Conservation (phyloP, 2,329 filamentous ascomycete genomes). For the Microthyrium microscopicum region DNA sequence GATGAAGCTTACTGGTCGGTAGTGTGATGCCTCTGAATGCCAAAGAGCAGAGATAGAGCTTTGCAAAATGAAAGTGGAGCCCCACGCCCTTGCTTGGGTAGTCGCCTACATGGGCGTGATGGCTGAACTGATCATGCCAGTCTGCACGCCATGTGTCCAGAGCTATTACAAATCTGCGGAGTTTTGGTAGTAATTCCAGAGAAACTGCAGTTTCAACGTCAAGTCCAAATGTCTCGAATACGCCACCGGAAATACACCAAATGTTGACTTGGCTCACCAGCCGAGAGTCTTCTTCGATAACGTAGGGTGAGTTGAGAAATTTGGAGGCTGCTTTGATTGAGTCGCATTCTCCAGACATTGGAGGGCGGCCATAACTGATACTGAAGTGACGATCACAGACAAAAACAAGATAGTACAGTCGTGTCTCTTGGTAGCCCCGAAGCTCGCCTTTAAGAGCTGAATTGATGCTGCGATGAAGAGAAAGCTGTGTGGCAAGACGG, state of each 20-base stretch:
- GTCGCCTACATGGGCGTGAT: slow-evolving; percentile 28
- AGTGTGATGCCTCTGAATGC: slow-evolving; percentile 30
- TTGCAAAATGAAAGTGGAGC: slow-evolving; percentile 34
- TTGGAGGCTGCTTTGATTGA: slow-evolving; percentile 15
- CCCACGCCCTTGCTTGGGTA: slow-evolving; percentile 34
- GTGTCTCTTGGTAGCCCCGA: slow-evolving; percentile 18
- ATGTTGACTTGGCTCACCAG: slow-evolving; percentile 10
- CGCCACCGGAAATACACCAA: slow-evolving; percentile 8
- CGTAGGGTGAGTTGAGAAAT: slow-evolving; percentile 18
- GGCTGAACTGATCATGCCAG: slow-evolving; percentile 6
- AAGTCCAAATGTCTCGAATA: slow-evolving; percentile 9
- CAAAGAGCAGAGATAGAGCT: slow-evolving; percentile 33
- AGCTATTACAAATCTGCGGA: slow-evolving; percentile 6
- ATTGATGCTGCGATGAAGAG: slow-evolving; percentile 21
- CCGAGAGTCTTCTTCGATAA: slow-evolving; percentile 14
- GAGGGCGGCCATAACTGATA: slow-evolving; percentile 20
- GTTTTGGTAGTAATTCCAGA: slow-evolving; percentile 4
- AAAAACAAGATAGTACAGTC: slow-evolving; percentile 24
- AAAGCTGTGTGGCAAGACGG: slow-evolving; percentile 23
- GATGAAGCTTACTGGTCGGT: slow-evolving; percentile 21
- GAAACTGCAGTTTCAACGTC: slow-evolving; percentile 7
- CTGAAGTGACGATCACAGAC: slow-evolving; percentile 25
- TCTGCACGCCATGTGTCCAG: slow-evolving; percentile 8
- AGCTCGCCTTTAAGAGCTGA: slow-evolving; percentile 18
- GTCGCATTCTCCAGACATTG: slow-evolving; percentile 19